A percentile compares a stretch with the other conserved stretches of the same genome.
phyloP scores from a whole-genome alignment of 2,329 filamentous ascomycete genomes.

The Cercospora sp. region DNA sequence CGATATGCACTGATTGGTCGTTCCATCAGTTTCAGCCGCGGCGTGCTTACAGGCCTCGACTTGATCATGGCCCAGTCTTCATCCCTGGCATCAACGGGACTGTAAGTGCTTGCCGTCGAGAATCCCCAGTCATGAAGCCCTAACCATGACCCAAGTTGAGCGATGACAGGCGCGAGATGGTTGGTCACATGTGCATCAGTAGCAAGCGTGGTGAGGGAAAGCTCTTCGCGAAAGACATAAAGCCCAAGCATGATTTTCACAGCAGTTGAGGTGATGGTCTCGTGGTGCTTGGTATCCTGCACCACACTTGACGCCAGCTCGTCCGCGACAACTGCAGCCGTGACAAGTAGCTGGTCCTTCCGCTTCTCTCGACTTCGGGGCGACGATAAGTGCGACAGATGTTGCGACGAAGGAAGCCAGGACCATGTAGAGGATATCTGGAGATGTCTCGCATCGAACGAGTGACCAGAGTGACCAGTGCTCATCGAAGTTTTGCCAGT shows the following conservation, averaged over 20 bases:
- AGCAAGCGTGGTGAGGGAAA: slow-evolving; percentile 66
- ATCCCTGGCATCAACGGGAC: slow-evolving; percentile 59
- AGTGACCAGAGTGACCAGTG: not conserved
- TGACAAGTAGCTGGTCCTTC: slow-evolving; percentile 33
- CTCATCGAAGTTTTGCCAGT: slow-evolving; percentile 17
- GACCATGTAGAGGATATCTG: slow-evolving; percentile 26
- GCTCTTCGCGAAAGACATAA: slow-evolving; percentile 85
- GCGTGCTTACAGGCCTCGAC: slow-evolving; percentile 24
- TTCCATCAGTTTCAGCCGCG: slow-evolving; percentile 27
- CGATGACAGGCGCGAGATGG: slow-evolving; percentile 68
- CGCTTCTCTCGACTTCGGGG: slow-evolving; percentile 18
- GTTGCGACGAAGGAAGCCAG: slow-evolving; percentile 22
- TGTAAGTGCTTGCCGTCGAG: slow-evolving; percentile 56
- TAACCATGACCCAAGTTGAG: slow-evolving; percentile 81
- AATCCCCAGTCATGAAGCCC: slow-evolving; percentile 67
- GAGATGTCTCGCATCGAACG: not conserved
- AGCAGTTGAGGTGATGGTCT: slow-evolving; percentile 14
- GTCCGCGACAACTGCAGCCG: slow-evolving; percentile 32
- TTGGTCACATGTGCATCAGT: not conserved
- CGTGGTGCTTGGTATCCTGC: slow-evolving; percentile 2
- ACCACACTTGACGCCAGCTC: slow-evolving; percentile 21
- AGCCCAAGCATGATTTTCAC: slow-evolving; percentile 60
- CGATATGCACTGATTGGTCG: slow-evolving; percentile 33
- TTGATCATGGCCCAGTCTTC: slow-evolving; percentile 45
- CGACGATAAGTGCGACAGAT: slow-evolving; percentile 4